Evolutionary conservation across 1,284 basidiomycete genomes (phyloP).

Genomic region (Phylloporus sp.): DNA sequence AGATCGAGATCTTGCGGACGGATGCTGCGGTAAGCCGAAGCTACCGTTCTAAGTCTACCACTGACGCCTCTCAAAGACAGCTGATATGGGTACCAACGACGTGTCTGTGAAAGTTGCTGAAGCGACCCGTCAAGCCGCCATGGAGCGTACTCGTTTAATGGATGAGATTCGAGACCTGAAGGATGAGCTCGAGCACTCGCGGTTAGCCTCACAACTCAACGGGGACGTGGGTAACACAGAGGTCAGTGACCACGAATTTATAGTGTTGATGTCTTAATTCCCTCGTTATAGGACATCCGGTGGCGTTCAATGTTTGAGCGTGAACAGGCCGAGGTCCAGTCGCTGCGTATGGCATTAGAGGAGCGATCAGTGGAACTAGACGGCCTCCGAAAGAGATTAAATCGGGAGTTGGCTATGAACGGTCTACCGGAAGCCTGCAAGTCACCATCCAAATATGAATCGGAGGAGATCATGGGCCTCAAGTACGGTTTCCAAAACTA

Average conservation of each 20-base stretch:
- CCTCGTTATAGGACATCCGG: slow-evolving; percentile 29
- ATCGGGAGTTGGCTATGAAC: slow-evolving; percentile 62
- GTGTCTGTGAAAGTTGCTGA: slow-evolving; percentile 46
- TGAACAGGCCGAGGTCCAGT: slow-evolving; percentile 49
- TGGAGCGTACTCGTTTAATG: slow-evolving; percentile 55
- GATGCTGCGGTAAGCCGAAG: slow-evolving; percentile 74
- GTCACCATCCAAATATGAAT: slow-evolving; percentile 58
- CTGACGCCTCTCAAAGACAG: slow-evolving; percentile 34
- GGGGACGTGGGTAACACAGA: slow-evolving; percentile 14
- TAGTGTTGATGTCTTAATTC: slow-evolving; percentile 29
- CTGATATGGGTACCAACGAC: slow-evolving; percentile 35
- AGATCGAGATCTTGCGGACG: slow-evolving; percentile 84
- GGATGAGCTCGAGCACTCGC: slow-evolving; percentile 53
- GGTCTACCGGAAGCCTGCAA: slow-evolving; percentile 44
- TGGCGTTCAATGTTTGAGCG: slow-evolving; percentile 49
- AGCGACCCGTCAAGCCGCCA: slow-evolving; percentile 50
- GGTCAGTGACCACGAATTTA: slow-evolving; percentile 20
- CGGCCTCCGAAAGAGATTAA: slow-evolving; percentile 59
- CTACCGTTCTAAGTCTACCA: neutral
- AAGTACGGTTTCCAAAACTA: slow-evolving; percentile 58
- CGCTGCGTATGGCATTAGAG: slow-evolving; percentile 48
- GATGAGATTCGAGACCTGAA: slow-evolving; percentile 64
- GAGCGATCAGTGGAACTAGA: slow-evolving; percentile 63
- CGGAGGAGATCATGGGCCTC: slow-evolving; percentile 75
- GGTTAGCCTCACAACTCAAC: slow-evolving; percentile 22